Evolutionary conservation across 192 early-diverging fungal genomes (phyloP), one percentile per base, ranked within the genome.

Genomic region (Coemansia sp.): DNA sequence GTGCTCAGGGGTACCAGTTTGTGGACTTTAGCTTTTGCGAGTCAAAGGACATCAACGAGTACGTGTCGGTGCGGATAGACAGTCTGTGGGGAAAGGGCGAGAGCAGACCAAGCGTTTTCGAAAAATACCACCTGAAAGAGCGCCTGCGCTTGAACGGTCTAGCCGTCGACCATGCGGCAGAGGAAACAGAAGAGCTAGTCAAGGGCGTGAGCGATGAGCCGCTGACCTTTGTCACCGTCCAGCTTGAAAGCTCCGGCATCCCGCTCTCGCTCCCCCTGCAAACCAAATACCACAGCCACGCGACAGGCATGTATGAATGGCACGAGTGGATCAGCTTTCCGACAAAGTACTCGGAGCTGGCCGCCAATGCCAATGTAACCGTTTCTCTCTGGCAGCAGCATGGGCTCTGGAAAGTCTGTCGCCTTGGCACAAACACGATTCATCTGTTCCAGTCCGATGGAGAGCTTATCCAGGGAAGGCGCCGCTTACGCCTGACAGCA

Each of bases 281-380:
- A 53, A 73, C 70, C 58, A 73, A 73, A 38, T 62, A 73, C 54
- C 40, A 15, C 18, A 27, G 8, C 3, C 62, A 46, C 34, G 27
- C 52, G 4, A n/a, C n/a, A n/a, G 41, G 36, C 34, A 34, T n/a
- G 9, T 47, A 33, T 59, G 56, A 46, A 19, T 96, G 92, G 92
- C 87, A 93, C 67, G 93, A 98, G 78, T 96, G 95, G 93, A 64
- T 98, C 9, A 69, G 78, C 14, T 78, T 98, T 25, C 95, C 95
- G 5, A 73, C 94, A 43, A 89, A 87, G 60, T 94, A 91, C 72
- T 66, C 82, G 6, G 93, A 96, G 60, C 65, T 98, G 22, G 88
- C 93, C 0, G 54, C 81, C 8, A 78, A 80, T 23, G 77, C 92
- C 0, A 81, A 85, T 45, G 64, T 93, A 23, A 71, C 69, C 15